These are phyloP conservation scores for Besnoitia besnoiti DNA, from an alignment of 169 alveolate genomes.

Conservation along the genomic window DNA sequence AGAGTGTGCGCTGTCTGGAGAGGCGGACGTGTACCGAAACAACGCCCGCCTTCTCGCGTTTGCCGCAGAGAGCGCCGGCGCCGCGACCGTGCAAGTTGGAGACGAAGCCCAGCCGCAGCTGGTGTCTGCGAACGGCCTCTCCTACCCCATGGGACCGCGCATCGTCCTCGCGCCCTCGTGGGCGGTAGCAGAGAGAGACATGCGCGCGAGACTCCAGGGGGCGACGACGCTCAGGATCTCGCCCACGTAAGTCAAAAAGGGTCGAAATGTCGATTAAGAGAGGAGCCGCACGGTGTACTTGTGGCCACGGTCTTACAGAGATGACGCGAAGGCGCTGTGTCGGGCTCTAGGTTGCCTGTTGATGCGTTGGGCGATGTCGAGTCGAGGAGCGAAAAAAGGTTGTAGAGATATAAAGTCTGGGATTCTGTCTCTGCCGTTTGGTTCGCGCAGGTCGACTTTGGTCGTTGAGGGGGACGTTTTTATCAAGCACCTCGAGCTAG, in stretches of 20 bases:
- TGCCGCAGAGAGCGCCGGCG: slow-evolving; percentile 28
- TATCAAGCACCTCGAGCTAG: slow-evolving; percentile 51
- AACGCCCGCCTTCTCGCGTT: slow-evolving; percentile 46
- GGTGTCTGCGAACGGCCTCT: slow-evolving; percentile 7
- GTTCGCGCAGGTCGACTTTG: slow-evolving; percentile 66
- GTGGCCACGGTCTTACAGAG: no score
- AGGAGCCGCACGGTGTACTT: no score
- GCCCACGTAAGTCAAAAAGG: neutral
- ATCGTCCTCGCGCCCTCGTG: slow-evolving; percentile 62
- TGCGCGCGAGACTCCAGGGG: slow-evolving; percentile 31
- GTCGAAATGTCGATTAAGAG: no score
- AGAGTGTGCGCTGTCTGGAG: slow-evolving; percentile 63
- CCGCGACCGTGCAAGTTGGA: slow-evolving; percentile 1
- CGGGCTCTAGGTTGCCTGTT: no score
- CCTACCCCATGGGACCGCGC: slow-evolving; percentile 62
- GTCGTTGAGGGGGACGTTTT: slow-evolving; percentile 63
- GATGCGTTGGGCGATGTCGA: no score
- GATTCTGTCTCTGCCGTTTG: no score
- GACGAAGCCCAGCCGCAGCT: slow-evolving; percentile 27
- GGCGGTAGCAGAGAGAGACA: slow-evolving; percentile 29
- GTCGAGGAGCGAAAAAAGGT: no score
- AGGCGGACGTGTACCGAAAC: slow-evolving; percentile 52
- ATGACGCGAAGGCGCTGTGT: no score
- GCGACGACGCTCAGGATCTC: neutral
- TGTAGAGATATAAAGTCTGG: no score